Conservation (phyloP, 768 basidiomycete species). For the Wakefieldia striispora region DNA sequence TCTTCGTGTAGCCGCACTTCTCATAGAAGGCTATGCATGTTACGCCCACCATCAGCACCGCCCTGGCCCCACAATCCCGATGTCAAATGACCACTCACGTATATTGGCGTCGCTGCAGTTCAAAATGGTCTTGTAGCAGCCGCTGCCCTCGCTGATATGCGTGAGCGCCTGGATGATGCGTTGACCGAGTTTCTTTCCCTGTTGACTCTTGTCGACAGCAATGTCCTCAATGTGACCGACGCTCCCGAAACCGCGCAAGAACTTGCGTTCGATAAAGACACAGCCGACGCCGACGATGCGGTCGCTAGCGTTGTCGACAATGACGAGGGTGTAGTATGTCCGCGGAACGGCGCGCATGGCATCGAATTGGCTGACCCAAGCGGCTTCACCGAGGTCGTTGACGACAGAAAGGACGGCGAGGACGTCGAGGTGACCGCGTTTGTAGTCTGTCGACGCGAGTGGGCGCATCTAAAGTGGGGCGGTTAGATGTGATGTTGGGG, state of each 20-base stretch:
- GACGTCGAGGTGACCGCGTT: slow-evolving; percentile 78
- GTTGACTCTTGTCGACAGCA: slow-evolving; percentile 82
- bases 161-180: slow-evolving; percentile 85
- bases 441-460: slow-evolving; percentile 79
- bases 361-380: slow-evolving; percentile 72
- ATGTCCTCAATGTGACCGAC: slow-evolving; percentile 99
- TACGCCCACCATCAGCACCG: slow-evolving; percentile 7
- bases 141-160: slow-evolving; percentile 71
- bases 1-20: slow-evolving; percentile 91
- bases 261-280: slow-evolving; percentile 92
- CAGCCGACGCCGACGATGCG: slow-evolving; percentile 80
- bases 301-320: slow-evolving; percentile 73
- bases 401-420: slow-evolving; percentile 71
- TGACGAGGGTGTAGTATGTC: slow-evolving; percentile 85
- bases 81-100: slow-evolving; percentile 53
- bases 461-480: slow-evolving; percentile 73
- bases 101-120: slow-evolving; percentile 92
- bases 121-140: slow-evolving; percentile 96
- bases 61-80: not conserved
- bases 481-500: slow-evolving; percentile 1
- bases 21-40: slow-evolving; percentile 80
- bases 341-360: slow-evolving; percentile 49
- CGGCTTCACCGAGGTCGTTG: slow-evolving; percentile 60
- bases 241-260: slow-evolving; percentile 77
- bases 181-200: slow-evolving; percentile 90